Base-by-base conservation (phyloP, 2,329 filamentous ascomycete genomes). In the Epichloe glyceriae region DNA sequence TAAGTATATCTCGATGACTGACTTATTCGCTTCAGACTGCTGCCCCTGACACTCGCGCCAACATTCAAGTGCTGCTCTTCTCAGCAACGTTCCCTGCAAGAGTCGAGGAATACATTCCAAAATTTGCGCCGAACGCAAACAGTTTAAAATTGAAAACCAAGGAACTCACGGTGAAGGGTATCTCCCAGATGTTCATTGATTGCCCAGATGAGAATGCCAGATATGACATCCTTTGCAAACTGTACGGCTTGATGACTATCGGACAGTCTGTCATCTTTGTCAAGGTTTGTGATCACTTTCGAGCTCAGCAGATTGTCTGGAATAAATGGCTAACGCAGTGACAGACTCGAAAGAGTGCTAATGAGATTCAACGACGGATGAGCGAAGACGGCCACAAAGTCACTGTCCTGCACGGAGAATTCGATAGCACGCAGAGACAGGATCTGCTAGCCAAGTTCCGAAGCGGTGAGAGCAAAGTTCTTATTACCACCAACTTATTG, bases 261-360 rank as follows among this genome's bases (percentile, higher is more conserved):
- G 90, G 90, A 5, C 95, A 91, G 7, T 97, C 93, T 0, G 95
- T 98, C 63, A 97, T 98, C 60, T 98, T 98, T 63, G 91, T 97
- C 67, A 88, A 85, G 76, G 88, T 90, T 71, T 39, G 56, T 46
- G 17, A 6, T 40, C 2, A 54, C 73, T 52, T 12, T 10, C 6
- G 10, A 35, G 22, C 12, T 22, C 20, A 8, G 8, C 5, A 15
- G 22, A n/a, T 10, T 8, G 11, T 38, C 2, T 40, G 8, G 15
- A 30, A 46, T 39, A 15, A 19, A 35, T 5, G 3, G 40, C 54
- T 65, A 50, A 65, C 53, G 35, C 7, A 10, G 10, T 4, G 8
- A 34, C 46, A 94, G 86, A 93, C 86, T 48, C 86, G 90, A 63
- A 81, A 85, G 56, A 95, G 90, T 49, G 93, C 93, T 20, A 78